These are phyloP conservation scores for Tinospora cordifolia DNA, from an alignment of 164 flowering plant genomes.

Conservation along the genomic window DNA sequence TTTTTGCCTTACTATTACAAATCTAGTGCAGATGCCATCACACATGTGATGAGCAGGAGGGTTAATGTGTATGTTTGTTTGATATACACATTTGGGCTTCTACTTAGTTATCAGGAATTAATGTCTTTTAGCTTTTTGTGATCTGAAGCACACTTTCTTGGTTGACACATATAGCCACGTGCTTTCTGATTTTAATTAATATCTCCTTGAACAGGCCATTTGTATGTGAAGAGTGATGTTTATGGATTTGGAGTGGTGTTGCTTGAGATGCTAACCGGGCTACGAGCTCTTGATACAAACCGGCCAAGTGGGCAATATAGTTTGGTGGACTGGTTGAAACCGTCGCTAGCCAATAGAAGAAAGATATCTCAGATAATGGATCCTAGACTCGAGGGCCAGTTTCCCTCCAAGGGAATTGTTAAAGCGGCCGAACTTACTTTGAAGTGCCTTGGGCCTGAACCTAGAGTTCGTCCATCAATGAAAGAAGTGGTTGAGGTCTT, in stretches of 20 bases:
- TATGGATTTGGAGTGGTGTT: slow-evolving; percentile 85
- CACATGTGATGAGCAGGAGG: too few relatives aligned
- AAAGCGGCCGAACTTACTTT: slow-evolving; percentile 55
- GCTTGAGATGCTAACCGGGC: slow-evolving; percentile 66
- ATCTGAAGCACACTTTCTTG: too few relatives aligned
- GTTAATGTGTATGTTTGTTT: too few relatives aligned
- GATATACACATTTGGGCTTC: too few relatives aligned
- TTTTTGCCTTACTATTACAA: too few relatives aligned
- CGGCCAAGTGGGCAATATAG: slow-evolving; percentile 59
- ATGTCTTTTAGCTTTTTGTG: too few relatives aligned
- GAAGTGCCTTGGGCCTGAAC: slow-evolving; percentile 52
- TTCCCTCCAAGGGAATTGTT: slow-evolving; percentile 44
- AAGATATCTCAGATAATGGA: slow-evolving; percentile 57
- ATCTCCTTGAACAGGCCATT: slow-evolving; percentile 48
- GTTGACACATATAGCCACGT: too few relatives aligned
- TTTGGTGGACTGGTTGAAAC: slow-evolving; percentile 73
- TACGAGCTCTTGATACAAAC: slow-evolving; percentile 55
- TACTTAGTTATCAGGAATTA: too few relatives aligned
- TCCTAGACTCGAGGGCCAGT: slow-evolving; percentile 46
- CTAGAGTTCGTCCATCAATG: slow-evolving; percentile 67
- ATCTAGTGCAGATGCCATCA: too few relatives aligned
- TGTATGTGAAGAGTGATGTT: slow-evolving; percentile 83
- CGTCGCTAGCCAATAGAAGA: slow-evolving; percentile 36
- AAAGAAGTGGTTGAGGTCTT: slow-evolving; percentile 53
- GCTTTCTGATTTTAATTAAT: too few relatives aligned